These are phyloP conservation scores for Yarrowia keelungensis DNA, from an alignment of 805 yeast genomes.

Conservation along the genomic window DNA sequence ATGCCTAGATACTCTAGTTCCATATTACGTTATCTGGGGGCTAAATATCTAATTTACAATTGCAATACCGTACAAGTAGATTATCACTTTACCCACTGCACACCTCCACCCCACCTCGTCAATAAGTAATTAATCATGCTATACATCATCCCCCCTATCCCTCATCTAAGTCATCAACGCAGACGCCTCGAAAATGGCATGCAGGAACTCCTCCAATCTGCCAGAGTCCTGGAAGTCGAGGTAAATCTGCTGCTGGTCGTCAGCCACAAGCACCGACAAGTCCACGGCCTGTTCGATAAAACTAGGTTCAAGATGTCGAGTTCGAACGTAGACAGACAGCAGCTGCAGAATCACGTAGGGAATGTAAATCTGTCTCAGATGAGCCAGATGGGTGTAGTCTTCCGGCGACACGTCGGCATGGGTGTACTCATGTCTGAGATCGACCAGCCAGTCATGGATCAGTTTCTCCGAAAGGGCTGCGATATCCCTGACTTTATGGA, in stretches of 20 bases:
- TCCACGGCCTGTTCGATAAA: slow-evolving; percentile 64
- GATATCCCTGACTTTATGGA: background rate
- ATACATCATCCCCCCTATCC: too few species aligned
- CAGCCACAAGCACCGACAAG: slow-evolving; percentile 69
- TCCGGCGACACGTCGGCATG: slow-evolving; percentile 28
- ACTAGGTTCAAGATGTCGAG: slow-evolving; percentile 52
- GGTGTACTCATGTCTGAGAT: slow-evolving; percentile 17
- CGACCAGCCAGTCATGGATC: slow-evolving; percentile 42
- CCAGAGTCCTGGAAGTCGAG: slow-evolving; percentile 65
- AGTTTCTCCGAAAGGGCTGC: background rate
- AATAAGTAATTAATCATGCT: background rate
- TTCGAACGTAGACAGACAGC: slow-evolving; percentile 61
- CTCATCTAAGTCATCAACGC: background rate
- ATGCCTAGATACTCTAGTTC: too few species aligned
- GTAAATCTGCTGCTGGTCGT: slow-evolving; percentile 68
- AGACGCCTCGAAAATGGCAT: slow-evolving; percentile 15
- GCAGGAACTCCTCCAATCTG: slow-evolving; percentile 60
- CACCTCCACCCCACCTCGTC: too few species aligned
- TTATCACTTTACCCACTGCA: too few species aligned
- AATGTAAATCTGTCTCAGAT: slow-evolving; percentile 70
- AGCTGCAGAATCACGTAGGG: slow-evolving; percentile 76
- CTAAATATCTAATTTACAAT: too few species aligned
- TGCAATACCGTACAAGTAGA: too few species aligned
- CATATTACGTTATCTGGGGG: too few species aligned
- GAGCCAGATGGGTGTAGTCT: slow-evolving; percentile 56